These are phyloP conservation scores for Boletus rubropictus DNA, from an alignment of 768 basidiomycete species.

Conservation along the genomic window DNA sequence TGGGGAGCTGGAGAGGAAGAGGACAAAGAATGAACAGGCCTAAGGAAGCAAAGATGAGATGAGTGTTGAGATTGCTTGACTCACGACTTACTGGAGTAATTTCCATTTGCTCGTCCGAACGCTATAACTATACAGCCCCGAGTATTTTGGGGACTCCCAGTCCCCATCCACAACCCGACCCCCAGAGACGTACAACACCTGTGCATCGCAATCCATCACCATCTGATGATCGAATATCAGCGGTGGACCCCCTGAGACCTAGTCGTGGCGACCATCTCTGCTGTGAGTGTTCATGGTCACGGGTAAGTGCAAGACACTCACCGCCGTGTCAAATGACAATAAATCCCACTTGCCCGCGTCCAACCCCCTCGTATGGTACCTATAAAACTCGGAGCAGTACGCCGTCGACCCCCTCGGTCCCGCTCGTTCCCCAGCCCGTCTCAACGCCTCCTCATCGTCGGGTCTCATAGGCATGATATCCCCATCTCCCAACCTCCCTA, in stretches of 20 bases:
- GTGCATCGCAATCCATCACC: conserved; percentile 64
- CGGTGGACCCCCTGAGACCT: conserved; percentile 66
- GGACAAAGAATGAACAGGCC: conserved; percentile 17
- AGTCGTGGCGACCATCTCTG: neutral
- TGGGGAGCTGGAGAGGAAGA: conserved; percentile 25
- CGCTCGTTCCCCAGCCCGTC: conserved; percentile 20
- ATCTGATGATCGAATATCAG: conserved; percentile 79
- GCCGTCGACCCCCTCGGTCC: conserved; percentile 19
- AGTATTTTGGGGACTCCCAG: conserved; percentile 54
- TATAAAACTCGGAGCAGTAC: conserved; percentile 66
- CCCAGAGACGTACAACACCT: conserved; percentile 71
- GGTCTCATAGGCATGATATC: conserved; percentile 35
- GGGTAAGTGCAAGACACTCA: conserved; percentile 28
- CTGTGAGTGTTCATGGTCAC: neutral
- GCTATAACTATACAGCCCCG: conserved; percentile 71
- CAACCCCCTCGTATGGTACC: conserved; percentile 41
- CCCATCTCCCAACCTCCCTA: conserved; percentile 62
- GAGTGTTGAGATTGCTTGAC: neutral
- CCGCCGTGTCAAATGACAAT: conserved; percentile 60
- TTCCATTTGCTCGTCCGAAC: conserved; percentile 63
- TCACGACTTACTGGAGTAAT: conserved; percentile 51
- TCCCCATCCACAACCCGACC: conserved; percentile 68
- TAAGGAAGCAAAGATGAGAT: neutral
- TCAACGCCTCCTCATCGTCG: conserved; percentile 17
- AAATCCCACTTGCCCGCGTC: conserved; percentile 69